Percentiles rank a stretch among this genome's conserved stretches.
These are phyloP conservation scores for Plectosphaerella cucumerina DNA, from an alignment of 2,329 filamentous ascomycete genomes.

Conservation along the genomic window DNA sequence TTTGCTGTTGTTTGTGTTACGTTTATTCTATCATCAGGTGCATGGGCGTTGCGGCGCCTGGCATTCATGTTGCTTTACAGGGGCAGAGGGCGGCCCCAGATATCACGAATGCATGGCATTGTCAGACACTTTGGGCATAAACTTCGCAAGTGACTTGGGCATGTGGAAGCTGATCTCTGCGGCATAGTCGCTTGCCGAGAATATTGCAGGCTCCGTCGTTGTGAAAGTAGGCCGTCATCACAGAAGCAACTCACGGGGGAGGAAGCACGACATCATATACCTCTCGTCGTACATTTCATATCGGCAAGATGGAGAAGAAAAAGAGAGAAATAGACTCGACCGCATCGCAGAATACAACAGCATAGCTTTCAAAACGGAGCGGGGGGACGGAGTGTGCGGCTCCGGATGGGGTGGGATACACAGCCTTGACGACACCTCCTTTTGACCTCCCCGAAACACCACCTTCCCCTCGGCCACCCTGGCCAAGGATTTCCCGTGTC, in stretches of 20 bases:
- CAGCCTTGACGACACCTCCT: no score
- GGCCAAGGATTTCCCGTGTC: no score
- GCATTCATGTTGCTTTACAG: neutral
- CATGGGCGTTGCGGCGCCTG: slow-evolving; percentile 4
- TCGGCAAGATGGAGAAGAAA: neutral
- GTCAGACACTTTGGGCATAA: neutral
- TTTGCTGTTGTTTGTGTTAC: neutral
- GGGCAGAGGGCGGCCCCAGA: neutral
- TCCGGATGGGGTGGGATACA: no score
- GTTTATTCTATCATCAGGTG: neutral
- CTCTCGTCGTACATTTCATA: neutral
- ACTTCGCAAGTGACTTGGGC: no score
- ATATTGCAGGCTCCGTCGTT: no score
- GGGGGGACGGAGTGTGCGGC: neutral
- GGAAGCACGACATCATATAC: neutral
- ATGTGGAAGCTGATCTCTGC: no score
- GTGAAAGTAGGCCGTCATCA: neutral
- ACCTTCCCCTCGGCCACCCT: no score
- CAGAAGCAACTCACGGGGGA: no score
- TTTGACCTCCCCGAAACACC: no score
- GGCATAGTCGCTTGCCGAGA: no score
- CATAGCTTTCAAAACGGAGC: neutral
- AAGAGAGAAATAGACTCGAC: neutral
- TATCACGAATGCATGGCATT: neutral
- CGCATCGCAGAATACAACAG: neutral